Evolutionary conservation across 495 filamentous ascomycete genomes (phyloP).

Genomic region (Talaromyces borbonicus): DNA sequence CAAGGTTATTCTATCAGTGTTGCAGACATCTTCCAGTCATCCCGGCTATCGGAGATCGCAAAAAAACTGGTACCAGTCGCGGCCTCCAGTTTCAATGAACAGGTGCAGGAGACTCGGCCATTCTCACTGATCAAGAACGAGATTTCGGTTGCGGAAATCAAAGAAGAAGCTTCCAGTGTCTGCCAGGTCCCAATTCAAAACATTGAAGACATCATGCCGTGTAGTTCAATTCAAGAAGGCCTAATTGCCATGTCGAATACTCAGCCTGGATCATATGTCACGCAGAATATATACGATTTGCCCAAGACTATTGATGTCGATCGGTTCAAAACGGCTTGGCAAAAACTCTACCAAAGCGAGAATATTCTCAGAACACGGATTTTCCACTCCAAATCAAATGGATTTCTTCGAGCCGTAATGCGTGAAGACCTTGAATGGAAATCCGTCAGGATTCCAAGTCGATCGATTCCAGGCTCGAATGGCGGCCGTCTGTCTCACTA

Average conservation of each 20-base stretch:
- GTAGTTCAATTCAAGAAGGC: slow-evolving; percentile 45
- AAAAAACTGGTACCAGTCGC: neutral
- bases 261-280: slow-evolving; percentile 31
- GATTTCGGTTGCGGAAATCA: slow-evolving; percentile 1
- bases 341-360: slow-evolving; percentile 18
- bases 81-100: neutral
- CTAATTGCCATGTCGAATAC: slow-evolving; percentile 35
- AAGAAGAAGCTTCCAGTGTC: neutral
- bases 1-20: slow-evolving; percentile 24
- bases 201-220: slow-evolving; percentile 36
- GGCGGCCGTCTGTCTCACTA: slow-evolving; percentile 37
- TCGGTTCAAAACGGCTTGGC: slow-evolving; percentile 40
- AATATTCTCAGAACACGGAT: slow-evolving; percentile 32
- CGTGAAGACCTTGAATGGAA: slow-evolving; percentile 27
- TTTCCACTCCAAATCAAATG: slow-evolving; percentile 25
- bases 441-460: slow-evolving; percentile 24
- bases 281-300: slow-evolving; percentile 25
- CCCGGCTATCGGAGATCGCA: slow-evolving; percentile 28
- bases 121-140: neutral
- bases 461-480: slow-evolving; percentile 27
- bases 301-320: slow-evolving; percentile 24
- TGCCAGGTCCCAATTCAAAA: neutral
- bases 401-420: slow-evolving; percentile 42
- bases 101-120: neutral
- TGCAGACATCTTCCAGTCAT: slow-evolving; percentile 24